Conservation (phyloP, 306 rosid genomes). For the Cicer chorassanicum region DNA sequence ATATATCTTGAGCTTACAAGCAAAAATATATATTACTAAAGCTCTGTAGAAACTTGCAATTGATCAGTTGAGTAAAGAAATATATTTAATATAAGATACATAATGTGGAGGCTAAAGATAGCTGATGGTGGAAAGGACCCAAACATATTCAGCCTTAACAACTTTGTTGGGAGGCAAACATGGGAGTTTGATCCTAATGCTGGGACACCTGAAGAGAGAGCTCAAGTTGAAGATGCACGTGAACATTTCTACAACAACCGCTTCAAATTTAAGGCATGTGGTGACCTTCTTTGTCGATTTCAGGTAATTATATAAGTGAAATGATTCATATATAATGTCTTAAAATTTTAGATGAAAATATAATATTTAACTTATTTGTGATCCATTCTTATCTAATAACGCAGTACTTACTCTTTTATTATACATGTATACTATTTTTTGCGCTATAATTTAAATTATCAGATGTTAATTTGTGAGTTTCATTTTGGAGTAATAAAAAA, state of each 20-base stretch:
- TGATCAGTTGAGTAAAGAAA: not conserved
- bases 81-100: not conserved
- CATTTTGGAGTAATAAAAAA: no score
- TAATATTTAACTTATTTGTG: no score
- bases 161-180: conserved; percentile 9
- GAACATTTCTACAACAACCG: conserved; percentile 1
- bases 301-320: not conserved
- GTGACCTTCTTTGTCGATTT: not conserved
- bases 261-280: not conserved
- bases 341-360: no score
- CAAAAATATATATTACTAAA: no score
- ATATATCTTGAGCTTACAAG: no score
- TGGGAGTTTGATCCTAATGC: conserved; percentile 21
- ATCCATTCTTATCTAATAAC: no score
- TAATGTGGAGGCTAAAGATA: conserved; percentile 22
- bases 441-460: no score
- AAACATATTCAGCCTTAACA: conserved; percentile 1
- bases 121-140: conserved; percentile 5
- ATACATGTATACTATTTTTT: no score
- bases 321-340: no score
- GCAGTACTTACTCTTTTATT: no score
- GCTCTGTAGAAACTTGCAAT: not conserved
- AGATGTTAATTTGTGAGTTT: no score
- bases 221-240: conserved; percentile 10
- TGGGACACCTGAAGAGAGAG: conserved; percentile 2